Evolutionary conservation across 176 grass and related monocot genomes (phyloP).

Genomic region (Aegilops tauschii): DNA sequence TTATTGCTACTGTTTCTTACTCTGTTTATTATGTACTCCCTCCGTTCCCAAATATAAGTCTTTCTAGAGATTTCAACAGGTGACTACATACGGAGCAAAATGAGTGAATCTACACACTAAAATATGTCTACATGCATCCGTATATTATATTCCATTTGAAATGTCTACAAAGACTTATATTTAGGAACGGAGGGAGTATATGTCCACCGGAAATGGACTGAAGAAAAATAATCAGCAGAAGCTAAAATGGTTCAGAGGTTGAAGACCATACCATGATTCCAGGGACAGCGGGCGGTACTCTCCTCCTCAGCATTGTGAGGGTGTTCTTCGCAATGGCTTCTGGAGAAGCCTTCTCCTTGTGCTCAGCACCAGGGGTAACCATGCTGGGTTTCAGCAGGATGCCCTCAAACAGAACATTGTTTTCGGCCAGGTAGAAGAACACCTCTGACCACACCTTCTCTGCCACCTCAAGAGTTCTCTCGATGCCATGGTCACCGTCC

Average conservation of each 20-base stretch:
- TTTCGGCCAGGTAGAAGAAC: conserved; percentile 89
- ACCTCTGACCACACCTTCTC: conserved; percentile 98
- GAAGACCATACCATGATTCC: conserved; percentile 84
- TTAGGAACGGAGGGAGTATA: neutral
- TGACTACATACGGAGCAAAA: too few relatives aligned
- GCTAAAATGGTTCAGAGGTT: neutral
- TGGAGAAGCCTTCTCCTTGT: conserved; percentile 84
- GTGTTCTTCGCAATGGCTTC: conserved; percentile 83
- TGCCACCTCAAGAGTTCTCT: conserved; percentile 88
- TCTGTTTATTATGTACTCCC: neutral
- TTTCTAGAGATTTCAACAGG: too few relatives aligned
- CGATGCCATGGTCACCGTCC: conserved; percentile 82
- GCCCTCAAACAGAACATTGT: conserved; percentile 90
- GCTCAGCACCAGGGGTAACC: conserved; percentile 96
- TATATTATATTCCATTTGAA: too few relatives aligned
- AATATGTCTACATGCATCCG: too few relatives aligned
- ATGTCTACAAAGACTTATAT: too few relatives aligned
- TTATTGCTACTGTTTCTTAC: neutral
- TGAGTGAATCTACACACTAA: too few relatives aligned
- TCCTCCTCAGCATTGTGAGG: conserved; percentile 78
- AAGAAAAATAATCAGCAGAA: neutral
- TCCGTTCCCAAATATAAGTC: too few relatives aligned
- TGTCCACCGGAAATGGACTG: neutral
- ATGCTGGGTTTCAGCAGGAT: conserved; percentile 98
- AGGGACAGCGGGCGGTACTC: conserved; percentile 88